phyloP scores from a whole-genome alignment of 2,329 filamentous ascomycete species.

The Colletotrichum nymphaeae region DNA sequence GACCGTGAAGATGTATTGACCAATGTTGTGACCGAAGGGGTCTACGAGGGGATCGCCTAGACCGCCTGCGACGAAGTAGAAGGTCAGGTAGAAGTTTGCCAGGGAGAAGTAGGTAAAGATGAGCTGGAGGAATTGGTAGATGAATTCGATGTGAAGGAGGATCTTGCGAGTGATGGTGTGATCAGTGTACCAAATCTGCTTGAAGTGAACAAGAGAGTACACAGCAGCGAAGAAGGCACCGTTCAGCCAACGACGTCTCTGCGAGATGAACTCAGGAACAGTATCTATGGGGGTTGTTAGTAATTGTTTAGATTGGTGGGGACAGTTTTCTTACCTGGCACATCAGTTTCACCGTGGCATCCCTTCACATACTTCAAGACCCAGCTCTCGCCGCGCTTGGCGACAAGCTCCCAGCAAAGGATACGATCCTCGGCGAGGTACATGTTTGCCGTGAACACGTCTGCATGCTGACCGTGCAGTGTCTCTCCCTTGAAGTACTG shows the following conservation, averaged over 20 bases:
- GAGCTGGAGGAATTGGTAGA: slow-evolving; percentile 93
- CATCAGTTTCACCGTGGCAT: slow-evolving; percentile 97
- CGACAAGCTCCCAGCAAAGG: slow-evolving; percentile 93
- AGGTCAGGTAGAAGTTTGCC: slow-evolving; percentile 98
- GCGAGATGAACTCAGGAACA: slow-evolving; percentile 96
- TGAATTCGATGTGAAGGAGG: slow-evolving; percentile 91
- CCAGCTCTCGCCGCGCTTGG: slow-evolving; percentile 94
- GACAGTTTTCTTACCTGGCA: slow-evolving; percentile 78
- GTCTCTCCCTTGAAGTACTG: slow-evolving; percentile 99
- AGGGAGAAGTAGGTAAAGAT: slow-evolving; percentile 98
- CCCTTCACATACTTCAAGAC: slow-evolving; percentile 98
- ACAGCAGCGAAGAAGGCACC: slow-evolving; percentile 98
- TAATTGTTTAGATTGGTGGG: background rate
- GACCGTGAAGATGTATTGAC: slow-evolving; percentile 85
- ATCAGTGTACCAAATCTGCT: slow-evolving; percentile 92
- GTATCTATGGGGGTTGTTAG: slow-evolving; percentile 68
- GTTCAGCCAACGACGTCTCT: slow-evolving; percentile 96
- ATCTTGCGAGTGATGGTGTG: slow-evolving; percentile 91
- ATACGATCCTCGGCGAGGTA: slow-evolving; percentile 92
- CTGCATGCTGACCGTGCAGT: slow-evolving; percentile 92
- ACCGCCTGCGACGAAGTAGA: slow-evolving; percentile 97
- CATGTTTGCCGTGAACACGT: slow-evolving; percentile 98
- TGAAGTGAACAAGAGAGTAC: slow-evolving; percentile 95
- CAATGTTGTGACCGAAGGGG: slow-evolving; percentile 91
- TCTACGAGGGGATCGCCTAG: slow-evolving; percentile 83